These are phyloP conservation scores for Cadophora sp. DNA, from an alignment of 2,329 filamentous ascomycete genomes.

Conservation along the genomic window DNA sequence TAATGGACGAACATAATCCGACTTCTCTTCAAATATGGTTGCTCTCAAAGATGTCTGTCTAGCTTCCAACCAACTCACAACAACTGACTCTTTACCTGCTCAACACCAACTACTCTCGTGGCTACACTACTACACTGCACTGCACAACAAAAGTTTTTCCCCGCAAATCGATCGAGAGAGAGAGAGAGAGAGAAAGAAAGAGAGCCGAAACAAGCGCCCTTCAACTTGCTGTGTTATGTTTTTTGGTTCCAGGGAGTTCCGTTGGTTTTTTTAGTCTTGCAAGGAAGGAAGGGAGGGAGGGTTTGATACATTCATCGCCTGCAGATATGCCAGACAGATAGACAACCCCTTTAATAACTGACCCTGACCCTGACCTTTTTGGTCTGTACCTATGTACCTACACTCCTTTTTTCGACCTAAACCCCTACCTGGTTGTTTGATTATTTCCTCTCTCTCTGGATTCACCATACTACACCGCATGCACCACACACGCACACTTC, in stretches of 20 bases:
- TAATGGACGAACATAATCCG: slow-evolving; percentile 24
- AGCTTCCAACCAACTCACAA: not conserved
- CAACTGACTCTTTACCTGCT: not conserved
- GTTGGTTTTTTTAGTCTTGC: not conserved
- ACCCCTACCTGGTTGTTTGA: not conserved
- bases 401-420: slow-evolving; percentile 27
- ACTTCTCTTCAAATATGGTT: slow-evolving; percentile 23
- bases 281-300: too few species aligned
- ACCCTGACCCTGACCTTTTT: slow-evolving; percentile 12
- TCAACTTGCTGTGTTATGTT: slow-evolving; percentile 26
- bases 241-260: slow-evolving; percentile 11
- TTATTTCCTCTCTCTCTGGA: too few species aligned
- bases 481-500: too few species aligned
- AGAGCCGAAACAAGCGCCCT: slow-evolving; percentile 8
- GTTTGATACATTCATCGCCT: not conserved
- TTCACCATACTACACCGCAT: not conserved
- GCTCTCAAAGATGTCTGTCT: not conserved
- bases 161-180: not conserved
- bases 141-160: slow-evolving; percentile 26
- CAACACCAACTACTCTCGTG: not conserved
- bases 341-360: slow-evolving; percentile 25
- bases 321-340: slow-evolving; percentile 8
- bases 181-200: not conserved
- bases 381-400: slow-evolving; percentile 19
- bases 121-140: slow-evolving; percentile 19